Conservation (phyloP, 495 filamentous ascomycete genomes). For the Cetradonia linearis region DNA sequence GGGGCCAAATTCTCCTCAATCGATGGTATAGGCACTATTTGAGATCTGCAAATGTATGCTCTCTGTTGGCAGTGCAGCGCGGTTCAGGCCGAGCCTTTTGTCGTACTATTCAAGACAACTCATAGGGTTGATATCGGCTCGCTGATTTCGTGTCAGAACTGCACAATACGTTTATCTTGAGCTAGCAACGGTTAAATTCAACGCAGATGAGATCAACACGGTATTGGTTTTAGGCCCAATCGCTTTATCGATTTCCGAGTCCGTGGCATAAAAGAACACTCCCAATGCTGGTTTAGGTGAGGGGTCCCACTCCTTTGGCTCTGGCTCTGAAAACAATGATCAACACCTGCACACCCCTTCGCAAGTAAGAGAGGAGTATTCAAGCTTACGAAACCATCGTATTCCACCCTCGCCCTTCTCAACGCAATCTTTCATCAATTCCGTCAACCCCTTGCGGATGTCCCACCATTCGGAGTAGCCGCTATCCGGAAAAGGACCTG, state of each 20-base stretch:
- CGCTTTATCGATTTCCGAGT: neutral
- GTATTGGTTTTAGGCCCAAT: neutral
- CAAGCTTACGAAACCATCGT: neutral
- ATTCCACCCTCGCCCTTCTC: neutral
- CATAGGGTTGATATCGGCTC: too few relatives aligned
- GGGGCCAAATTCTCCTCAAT: too few relatives aligned
- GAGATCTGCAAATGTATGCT: too few relatives aligned
- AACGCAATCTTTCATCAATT: neutral
- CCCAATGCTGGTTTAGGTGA: neutral
- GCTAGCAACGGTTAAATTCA: neutral
- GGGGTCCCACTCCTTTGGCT: neutral
- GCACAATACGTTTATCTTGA: too few relatives aligned
- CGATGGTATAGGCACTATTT: too few relatives aligned
- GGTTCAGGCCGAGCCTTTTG: too few relatives aligned
- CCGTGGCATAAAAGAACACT: neutral
- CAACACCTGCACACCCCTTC: neutral
- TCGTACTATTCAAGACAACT: neutral
- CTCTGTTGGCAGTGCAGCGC: too few relatives aligned
- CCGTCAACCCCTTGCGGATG: neutral
- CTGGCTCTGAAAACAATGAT: neutral
- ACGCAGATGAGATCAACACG: neutral
- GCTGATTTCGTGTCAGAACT: too few relatives aligned
- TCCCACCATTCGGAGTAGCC: neutral
- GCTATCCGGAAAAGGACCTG: neutral
- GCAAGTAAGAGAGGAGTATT: neutral